These are phyloP conservation scores for Globisporangium iwayamae DNA, from an alignment of 352 stramenopile genomes.

Conservation along the genomic window DNA sequence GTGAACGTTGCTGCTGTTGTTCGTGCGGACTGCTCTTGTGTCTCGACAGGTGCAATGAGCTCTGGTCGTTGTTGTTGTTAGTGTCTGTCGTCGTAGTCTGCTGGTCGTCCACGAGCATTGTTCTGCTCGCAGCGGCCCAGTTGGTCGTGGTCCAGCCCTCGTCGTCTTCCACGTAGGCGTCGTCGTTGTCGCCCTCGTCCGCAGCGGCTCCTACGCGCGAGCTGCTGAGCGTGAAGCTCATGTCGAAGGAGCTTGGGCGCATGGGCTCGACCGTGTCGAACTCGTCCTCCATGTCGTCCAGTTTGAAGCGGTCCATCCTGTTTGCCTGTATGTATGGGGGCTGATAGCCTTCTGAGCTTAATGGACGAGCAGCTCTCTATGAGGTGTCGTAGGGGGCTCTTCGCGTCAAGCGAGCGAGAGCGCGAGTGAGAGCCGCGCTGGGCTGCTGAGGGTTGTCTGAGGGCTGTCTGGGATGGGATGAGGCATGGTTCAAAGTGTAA, in stretches of 20 bases:
- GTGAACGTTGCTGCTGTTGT: not conserved
- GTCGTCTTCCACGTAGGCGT: conserved; percentile 21
- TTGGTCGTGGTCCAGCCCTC: conserved; percentile 22
- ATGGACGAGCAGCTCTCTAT: not conserved
- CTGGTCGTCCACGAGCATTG: conserved; percentile 14
- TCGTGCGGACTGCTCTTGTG: conserved; percentile 3
- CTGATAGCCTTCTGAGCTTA: not conserved
- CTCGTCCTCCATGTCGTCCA: conserved; percentile 75
- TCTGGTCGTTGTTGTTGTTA: not conserved
- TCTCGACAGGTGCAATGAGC: conserved; percentile 14
- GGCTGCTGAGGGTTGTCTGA: too few relatives aligned
- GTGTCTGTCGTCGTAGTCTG: not conserved
- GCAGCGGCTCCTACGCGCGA: conserved; percentile 29
- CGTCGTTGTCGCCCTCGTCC: conserved; percentile 20
- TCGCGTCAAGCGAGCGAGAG: conserved; percentile 2
- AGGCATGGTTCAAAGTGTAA: not conserved
- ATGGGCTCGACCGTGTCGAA: conserved; percentile 83
- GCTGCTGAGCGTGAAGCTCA: conserved; percentile 77
- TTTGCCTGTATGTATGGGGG: not conserved
- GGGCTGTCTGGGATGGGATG: not conserved
- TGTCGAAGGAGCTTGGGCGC: conserved; percentile 86
- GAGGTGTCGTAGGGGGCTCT: not conserved
- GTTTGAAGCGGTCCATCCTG: conserved; percentile 80
- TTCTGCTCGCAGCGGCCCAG: conserved; percentile 11
- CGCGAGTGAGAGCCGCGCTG: not conserved